Evolutionary conservation across 1,284 basidiomycete genomes (phyloP).

Genomic region (Sporisorium iseilematis-ciliati): DNA sequence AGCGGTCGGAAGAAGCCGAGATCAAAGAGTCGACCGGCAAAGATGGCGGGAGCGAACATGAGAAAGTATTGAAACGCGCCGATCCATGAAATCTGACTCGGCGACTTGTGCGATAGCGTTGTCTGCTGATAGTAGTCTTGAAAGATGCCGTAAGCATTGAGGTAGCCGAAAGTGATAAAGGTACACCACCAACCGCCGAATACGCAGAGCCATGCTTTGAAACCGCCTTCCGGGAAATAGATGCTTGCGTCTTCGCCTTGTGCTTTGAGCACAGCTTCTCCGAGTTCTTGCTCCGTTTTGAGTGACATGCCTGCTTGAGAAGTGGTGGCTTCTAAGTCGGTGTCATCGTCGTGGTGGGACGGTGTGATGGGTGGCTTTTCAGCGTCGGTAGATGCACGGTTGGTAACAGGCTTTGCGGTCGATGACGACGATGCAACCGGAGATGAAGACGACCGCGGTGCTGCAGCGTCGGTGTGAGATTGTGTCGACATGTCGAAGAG

Average conservation of each 20-base stretch:
- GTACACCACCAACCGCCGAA: constrained; percentile 51
- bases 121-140: constrained; percentile 50
- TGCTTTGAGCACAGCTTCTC: constrained; percentile 33
- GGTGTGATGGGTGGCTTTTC: constrained; percentile 14
- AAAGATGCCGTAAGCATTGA: constrained; percentile 56
- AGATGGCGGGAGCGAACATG: constrained; percentile 42
- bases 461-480: not conserved
- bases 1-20: constrained; percentile 50
- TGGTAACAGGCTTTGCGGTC: not conserved
- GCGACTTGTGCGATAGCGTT: constrained; percentile 39
- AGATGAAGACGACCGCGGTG: not conserved
- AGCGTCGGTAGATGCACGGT: not conserved
- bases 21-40: constrained; percentile 55
- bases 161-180: constrained; percentile 54
- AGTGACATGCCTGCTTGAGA: constrained; percentile 41
- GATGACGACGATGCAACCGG: constrained; percentile 10
- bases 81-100: constrained; percentile 53
- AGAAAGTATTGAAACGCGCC: constrained; percentile 56
- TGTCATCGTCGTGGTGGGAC: constrained; percentile 25
- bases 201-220: constrained; percentile 54
- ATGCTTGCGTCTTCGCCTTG: constrained; percentile 33
- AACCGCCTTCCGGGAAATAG: constrained; percentile 55
- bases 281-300: constrained; percentile 43
- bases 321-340: constrained; percentile 36
- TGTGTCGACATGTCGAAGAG: constrained; percentile 4